These are phyloP conservation scores for Venturia pyrina DNA, from an alignment of 2,329 filamentous ascomycete genomes.

Conservation along the genomic window DNA sequence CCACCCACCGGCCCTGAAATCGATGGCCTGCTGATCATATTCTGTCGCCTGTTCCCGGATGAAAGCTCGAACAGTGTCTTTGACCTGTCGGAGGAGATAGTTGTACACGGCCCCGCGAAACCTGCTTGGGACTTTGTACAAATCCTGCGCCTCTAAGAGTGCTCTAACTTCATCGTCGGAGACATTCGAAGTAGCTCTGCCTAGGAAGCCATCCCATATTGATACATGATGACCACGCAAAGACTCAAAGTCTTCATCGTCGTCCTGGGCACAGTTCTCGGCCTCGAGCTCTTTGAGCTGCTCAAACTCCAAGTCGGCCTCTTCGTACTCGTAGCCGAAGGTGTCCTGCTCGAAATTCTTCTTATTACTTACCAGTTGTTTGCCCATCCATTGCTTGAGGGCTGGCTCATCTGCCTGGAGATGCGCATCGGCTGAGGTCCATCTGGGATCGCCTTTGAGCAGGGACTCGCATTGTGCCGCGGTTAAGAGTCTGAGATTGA, in stretches of 20 bases:
- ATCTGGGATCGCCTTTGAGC: constrained; percentile 33
- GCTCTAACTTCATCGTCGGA: constrained; percentile 26
- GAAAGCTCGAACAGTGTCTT: constrained; percentile 35
- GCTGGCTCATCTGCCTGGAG: constrained; percentile 9
- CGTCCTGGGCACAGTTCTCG: constrained; percentile 43
- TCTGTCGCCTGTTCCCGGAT: constrained; percentile 42
- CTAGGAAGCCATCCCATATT: constrained; percentile 32
- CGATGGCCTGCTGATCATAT: constrained; percentile 41
- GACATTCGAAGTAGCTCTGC: constrained; percentile 19
- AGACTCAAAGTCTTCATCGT: constrained; percentile 36
- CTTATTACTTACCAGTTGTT: constrained; percentile 37
- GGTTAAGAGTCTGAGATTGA: background rate
- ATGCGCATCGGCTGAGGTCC: constrained; percentile 18
- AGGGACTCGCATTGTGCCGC: constrained; percentile 54
- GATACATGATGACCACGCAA: constrained; percentile 23
- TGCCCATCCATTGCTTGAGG: constrained; percentile 45
- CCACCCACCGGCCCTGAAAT: constrained; percentile 49
- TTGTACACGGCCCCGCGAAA: constrained; percentile 58
- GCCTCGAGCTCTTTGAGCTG: constrained; percentile 51
- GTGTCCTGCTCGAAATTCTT: constrained; percentile 37
- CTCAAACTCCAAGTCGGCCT: constrained; percentile 51
- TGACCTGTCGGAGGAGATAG: constrained; percentile 41
- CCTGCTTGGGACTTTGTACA: constrained; percentile 49
- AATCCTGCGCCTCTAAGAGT: constrained; percentile 35
- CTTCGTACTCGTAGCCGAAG: constrained; percentile 46